phyloP scores from a whole-genome alignment of 768 basidiomycete species.

The Podaxis sp. region DNA sequence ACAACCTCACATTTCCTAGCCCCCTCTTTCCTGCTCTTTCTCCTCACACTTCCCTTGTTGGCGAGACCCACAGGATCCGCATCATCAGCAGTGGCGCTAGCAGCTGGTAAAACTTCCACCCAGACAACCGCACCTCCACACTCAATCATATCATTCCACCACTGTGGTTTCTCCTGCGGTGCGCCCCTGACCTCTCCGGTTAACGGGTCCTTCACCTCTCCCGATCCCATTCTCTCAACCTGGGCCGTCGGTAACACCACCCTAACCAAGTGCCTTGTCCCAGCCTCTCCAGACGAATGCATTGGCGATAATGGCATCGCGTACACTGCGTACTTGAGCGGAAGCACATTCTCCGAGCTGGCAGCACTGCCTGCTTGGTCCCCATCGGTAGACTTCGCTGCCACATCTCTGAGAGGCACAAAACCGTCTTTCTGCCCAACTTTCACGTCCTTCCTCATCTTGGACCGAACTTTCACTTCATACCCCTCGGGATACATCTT shows the following conservation, averaged over 20 bases:
- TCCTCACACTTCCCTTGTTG: conserved; percentile 22
- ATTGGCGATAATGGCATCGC: conserved; percentile 82
- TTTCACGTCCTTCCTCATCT: conserved; percentile 34
- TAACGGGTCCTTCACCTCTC: conserved; percentile 73
- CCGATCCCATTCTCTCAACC: conserved; percentile 72
- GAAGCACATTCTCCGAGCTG: conserved; percentile 38
- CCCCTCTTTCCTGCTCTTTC: conserved; percentile 30
- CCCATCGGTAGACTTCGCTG: conserved; percentile 16
- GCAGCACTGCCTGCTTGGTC: conserved; percentile 19
- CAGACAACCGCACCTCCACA: conserved; percentile 45
- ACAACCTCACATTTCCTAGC: conserved; percentile 25
- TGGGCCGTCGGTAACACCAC: conserved; percentile 82
- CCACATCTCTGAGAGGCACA: conserved; percentile 14
- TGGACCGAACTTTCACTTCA: conserved; percentile 46
- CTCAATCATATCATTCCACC: conserved; percentile 56
- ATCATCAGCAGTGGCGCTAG: background rate
- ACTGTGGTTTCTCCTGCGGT: conserved; percentile 59
- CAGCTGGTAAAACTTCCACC: conserved; percentile 52
- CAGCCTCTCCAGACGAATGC: conserved; percentile 62
- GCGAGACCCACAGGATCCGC: background rate
- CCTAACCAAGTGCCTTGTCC: conserved; percentile 76
- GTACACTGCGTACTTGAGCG: conserved; percentile 59
- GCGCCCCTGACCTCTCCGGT: conserved; percentile 64
- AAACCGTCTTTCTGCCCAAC: conserved; percentile 22
- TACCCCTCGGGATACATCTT: conserved; percentile 82